Conservation (phyloP, 257 asterid genomes). For the Ophiorrhiza pumila region DNA sequence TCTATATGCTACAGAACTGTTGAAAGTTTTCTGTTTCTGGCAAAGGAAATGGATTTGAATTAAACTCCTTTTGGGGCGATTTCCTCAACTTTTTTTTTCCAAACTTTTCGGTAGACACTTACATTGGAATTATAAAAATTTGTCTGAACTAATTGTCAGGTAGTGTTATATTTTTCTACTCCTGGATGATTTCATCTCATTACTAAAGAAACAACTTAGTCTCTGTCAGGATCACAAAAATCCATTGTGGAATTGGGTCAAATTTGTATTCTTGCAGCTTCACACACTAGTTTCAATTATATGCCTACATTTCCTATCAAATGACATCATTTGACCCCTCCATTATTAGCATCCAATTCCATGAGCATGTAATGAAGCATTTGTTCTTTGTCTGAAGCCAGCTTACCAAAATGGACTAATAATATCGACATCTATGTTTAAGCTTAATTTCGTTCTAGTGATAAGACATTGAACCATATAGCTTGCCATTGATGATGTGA, state of each 20-base stretch:
- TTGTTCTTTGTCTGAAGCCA: slow-evolving; percentile 3
- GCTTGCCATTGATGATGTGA: background rate
- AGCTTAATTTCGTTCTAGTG: background rate
- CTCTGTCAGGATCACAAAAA: slow-evolving; percentile 18
- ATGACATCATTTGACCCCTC: slow-evolving; percentile 23
- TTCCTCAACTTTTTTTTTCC: slow-evolving; percentile 12
- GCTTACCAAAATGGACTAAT: background rate
- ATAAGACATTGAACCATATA: background rate
- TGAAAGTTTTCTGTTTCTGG: background rate
- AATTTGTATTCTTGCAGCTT: slow-evolving; percentile 22
- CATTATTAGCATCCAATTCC: slow-evolving; percentile 12
- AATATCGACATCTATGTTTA: background rate
- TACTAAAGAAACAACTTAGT: slow-evolving; percentile 27
- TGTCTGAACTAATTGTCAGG: slow-evolving; percentile 40
- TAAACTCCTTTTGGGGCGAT: slow-evolving; percentile 15
- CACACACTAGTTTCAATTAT: slow-evolving; percentile 2
- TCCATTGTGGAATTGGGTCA: slow-evolving; percentile 15
- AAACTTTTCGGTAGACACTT: background rate
- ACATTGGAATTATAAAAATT: slow-evolving; percentile 23
- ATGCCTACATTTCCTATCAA: slow-evolving; percentile 6
- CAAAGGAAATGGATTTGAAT: slow-evolving; percentile 1
- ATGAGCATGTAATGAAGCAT: background rate
- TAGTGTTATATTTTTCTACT: slow-evolving; percentile 28
- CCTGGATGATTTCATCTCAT: slow-evolving; percentile 43
- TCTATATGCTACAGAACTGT: background rate